Conservation (phyloP, 305 asterid species). For the Fraxinus platypoda region DNA sequence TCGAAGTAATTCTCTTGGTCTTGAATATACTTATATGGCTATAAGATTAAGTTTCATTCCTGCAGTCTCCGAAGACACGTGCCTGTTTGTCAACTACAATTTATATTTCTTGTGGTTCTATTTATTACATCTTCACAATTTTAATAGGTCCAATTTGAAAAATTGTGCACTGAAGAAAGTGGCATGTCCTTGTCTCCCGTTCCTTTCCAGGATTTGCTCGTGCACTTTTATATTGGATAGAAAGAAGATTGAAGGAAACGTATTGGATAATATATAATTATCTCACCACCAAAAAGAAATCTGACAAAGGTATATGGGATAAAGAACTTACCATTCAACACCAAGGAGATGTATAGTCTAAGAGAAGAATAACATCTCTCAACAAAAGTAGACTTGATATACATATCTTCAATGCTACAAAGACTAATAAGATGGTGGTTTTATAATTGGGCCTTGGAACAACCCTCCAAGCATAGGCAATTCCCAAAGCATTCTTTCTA, state of each 20-base stretch:
- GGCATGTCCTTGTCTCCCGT: neutral
- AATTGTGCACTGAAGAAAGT: neutral
- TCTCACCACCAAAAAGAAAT: neutral
- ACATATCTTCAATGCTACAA: neutral
- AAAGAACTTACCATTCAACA: neutral
- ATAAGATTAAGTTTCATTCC: neutral
- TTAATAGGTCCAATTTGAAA: neutral
- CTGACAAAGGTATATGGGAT: neutral
- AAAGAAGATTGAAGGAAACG: neutral
- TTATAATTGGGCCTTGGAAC: neutral
- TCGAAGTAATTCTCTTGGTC: neutral
- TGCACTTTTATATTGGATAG: neutral
- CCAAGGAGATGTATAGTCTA: neutral
- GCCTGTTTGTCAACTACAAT: neutral
- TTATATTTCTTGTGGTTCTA: neutral
- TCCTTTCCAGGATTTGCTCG: neutral
- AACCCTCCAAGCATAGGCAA: neutral
- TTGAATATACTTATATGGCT: neutral
- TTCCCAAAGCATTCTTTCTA: neutral
- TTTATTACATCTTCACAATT: neutral
- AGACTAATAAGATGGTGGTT: neutral
- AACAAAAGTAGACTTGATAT: neutral
- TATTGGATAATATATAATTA: neutral
- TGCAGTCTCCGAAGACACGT: neutral
- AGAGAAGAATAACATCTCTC: neutral